phyloP scores from a whole-genome alignment of 129 eudicot species.

The Pittosporum tobira region DNA sequence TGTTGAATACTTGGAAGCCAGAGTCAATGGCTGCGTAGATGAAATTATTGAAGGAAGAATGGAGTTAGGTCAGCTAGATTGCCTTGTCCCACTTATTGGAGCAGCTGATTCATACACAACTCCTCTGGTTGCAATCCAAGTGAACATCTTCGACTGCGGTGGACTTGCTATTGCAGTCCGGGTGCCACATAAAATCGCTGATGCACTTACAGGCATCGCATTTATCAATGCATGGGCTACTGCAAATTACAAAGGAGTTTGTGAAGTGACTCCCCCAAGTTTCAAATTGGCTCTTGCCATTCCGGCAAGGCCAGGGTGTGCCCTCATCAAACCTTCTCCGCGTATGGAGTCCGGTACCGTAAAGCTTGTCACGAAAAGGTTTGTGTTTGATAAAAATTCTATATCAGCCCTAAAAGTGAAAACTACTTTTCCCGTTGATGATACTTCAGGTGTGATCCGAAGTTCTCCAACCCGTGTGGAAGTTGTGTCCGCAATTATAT shows the following conservation, averaged over 20 bases:
- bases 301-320: slow-evolving; percentile 1
- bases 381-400: slow-evolving; percentile 3
- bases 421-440: background rate
- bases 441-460: too few species aligned
- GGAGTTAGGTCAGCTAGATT: background rate
- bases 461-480: background rate
- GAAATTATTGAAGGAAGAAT: slow-evolving; percentile 2
- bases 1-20: slow-evolving; percentile 4
- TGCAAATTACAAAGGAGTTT: background rate
- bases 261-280: background rate
- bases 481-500: slow-evolving; percentile 10
- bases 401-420: slow-evolving; percentile 9
- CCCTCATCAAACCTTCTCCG: background rate
- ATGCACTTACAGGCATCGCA: background rate
- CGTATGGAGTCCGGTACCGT: background rate
- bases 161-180: slow-evolving; percentile 16
- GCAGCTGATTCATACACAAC: background rate
- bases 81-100: background rate
- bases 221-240: slow-evolving; percentile 21
- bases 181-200: slow-evolving; percentile 14
- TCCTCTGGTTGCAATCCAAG: slow-evolving; percentile 14
- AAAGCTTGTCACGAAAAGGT: slow-evolving; percentile 1
- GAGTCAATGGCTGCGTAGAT: background rate
- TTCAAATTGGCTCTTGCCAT: background rate
- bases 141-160: slow-evolving; percentile 24